A percentile compares a stretch with the other conserved stretches of the same genome.
phyloP scores from a whole-genome alignment of 345 rosid genomes.

The Jatropha curcas region DNA sequence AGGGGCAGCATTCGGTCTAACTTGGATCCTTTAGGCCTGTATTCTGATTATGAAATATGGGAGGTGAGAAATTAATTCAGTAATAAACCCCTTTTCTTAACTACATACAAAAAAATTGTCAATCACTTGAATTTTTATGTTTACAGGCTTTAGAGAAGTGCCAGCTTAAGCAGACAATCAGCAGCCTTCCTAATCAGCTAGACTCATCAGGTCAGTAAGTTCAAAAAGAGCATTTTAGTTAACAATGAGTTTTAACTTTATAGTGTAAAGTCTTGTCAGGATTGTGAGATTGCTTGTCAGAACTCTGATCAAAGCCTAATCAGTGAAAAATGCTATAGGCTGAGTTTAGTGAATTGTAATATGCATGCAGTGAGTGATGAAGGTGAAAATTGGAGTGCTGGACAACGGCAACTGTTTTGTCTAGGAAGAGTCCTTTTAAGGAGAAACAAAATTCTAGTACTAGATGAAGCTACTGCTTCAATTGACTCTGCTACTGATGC shows the following conservation, averaged over 20 bases:
- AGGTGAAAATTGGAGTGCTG: slow-evolving; percentile 39
- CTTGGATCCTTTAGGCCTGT: slow-evolving; percentile 79
- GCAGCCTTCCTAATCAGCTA: slow-evolving; percentile 21
- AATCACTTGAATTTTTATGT: background rate
- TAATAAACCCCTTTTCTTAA: background rate
- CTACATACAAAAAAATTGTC: background rate
- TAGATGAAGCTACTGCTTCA: slow-evolving; percentile 44
- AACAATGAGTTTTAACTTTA: background rate
- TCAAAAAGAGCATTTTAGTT: background rate
- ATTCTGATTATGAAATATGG: slow-evolving; percentile 79
- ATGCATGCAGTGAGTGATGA: slow-evolving; percentile 32
- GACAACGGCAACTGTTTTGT: slow-evolving; percentile 39
- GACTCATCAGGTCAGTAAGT: slow-evolving; percentile 8
- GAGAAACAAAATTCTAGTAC: slow-evolving; percentile 34
- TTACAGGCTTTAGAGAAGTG: slow-evolving; percentile 27
- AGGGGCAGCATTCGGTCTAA: slow-evolving; percentile 78
- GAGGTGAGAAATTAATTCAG: slow-evolving; percentile 41
- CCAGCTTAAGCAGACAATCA: slow-evolving; percentile 23
- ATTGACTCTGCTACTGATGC: slow-evolving; percentile 42
- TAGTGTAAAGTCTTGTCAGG: too few species aligned
- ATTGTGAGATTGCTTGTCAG: too few species aligned
- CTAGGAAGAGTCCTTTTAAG: slow-evolving; percentile 35
- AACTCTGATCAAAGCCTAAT: too few species aligned
- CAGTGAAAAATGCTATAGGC: background rate
- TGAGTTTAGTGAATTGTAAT: background rate